Evolutionary conservation across 306 rosid genomes (phyloP), one percentile per base, ranked within the genome.

Genomic region (Castanopsis chinensis): DNA sequence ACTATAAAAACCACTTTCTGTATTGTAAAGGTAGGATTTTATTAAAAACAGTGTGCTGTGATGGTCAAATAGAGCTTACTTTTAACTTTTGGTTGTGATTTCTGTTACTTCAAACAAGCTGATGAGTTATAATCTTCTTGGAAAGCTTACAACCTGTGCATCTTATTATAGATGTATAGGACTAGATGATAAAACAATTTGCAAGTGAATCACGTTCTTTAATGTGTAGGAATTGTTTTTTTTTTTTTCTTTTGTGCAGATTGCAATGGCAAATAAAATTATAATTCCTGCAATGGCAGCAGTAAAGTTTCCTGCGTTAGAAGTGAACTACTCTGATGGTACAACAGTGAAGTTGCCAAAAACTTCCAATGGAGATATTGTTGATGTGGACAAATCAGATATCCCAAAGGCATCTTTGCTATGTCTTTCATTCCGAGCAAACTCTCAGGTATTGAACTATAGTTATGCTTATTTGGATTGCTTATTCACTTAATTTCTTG

Each of bases 351-450:
- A 92, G 86, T 92, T 94, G 59, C 99, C 99, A 9, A 27, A 84
- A 74, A 83, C 75, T 78, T 63, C 72, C 68, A 76, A 68, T 69
- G 90, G 77, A 73, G 56, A 73, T 52, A 79, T 52, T n/a, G 84
- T 69, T 59, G 85, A 73, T 78, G 79, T 84, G 35, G 85, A 79
- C 54, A 84, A 75, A 56, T 73, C 83, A 14, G 67, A 76, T 21
- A 72, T 87, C 65, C 93, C 92, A 15, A 88, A 78, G 80, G 97
- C 94, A 56, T 79, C 97, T 73, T 84, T 95, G 76, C 33, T 91
- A 20, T 90, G 98, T 75, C 92, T 95, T 82, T 81, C 91, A 71
- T 95, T 95, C 86, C 94, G 98, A 74, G 94, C 94, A 80, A 91
- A 60, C 90, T 88, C 97, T 37, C 89, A 86, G 98, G 98, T 92